Conservation (phyloP, 345 rosid genomes). For the Brassica carinata region DNA sequence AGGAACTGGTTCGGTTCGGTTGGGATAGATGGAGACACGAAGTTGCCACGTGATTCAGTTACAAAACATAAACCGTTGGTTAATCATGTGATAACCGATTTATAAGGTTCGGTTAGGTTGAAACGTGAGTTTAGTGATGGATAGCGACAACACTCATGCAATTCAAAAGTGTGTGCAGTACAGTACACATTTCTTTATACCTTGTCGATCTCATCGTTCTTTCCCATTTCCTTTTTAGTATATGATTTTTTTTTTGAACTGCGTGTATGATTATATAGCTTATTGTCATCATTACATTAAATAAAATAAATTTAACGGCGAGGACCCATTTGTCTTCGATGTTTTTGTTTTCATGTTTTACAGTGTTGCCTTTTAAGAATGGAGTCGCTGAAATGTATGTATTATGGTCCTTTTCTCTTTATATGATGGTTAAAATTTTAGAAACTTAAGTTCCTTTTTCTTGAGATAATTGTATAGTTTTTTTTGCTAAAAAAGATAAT, state of each 20-base stretch:
- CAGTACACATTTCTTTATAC: constrained; percentile 24
- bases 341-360: background rate
- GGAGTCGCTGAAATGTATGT: background rate
- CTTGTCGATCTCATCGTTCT: constrained; percentile 38
- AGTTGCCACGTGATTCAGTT: constrained; percentile 39
- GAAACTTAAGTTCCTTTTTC: background rate
- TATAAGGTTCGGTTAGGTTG: constrained; percentile 26
- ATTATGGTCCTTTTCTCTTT: background rate
- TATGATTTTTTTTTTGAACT: background rate
- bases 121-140: constrained; percentile 29
- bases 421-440: background rate
- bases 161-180: constrained; percentile 20
- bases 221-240: constrained; percentile 13
- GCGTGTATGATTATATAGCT: background rate
- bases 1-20: constrained; percentile 13
- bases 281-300: background rate
- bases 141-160: constrained; percentile 35
- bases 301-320: background rate
- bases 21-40: constrained; percentile 15
- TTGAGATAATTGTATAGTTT: too few species aligned
- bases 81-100: constrained; percentile 41
- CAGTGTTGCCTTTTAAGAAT: background rate
- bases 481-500: too few species aligned
- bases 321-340: constrained; percentile 9
- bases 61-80: constrained; percentile 33